Conservation (phyloP, 73 alveolate species). For the Paramecium pentaurelia region DNA sequence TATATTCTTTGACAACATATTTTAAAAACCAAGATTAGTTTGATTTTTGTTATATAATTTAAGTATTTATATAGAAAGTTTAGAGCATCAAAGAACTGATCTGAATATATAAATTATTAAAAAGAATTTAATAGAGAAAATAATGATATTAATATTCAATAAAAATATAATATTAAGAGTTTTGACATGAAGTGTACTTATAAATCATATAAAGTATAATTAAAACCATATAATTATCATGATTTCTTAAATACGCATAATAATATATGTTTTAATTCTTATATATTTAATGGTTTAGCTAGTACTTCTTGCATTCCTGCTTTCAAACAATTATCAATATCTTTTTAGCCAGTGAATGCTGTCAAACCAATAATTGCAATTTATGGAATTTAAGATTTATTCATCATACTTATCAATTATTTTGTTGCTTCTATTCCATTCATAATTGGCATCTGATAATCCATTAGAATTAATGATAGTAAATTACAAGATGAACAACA, state of each 20-base stretch:
- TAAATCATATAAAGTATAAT: not conserved
- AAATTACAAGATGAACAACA: not conserved
- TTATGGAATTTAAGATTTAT: not conserved
- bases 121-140: slow-evolving; percentile 10
- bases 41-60: too few species aligned
- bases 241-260: not conserved
- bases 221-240: not conserved
- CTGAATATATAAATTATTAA: slow-evolving; percentile 19
- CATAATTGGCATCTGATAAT: slow-evolving; percentile 28
- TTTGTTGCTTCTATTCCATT: not conserved
- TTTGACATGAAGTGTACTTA: not conserved
- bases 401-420: not conserved
- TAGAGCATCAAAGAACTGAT: too few species aligned
- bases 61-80: too few species aligned
- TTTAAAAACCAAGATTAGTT: too few species aligned
- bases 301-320: not conserved
- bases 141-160: not conserved
- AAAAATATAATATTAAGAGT: not conserved
- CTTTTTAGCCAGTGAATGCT: not conserved
- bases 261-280: not conserved
- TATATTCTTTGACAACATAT: too few species aligned
- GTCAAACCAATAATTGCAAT: not conserved
- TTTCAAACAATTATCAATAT: not conserved
- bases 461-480: not conserved
- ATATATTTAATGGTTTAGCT: not conserved